Base-by-base conservation (phyloP, 371 early-diverging fungal genomes). In the Entomophthora muscae region DNA sequence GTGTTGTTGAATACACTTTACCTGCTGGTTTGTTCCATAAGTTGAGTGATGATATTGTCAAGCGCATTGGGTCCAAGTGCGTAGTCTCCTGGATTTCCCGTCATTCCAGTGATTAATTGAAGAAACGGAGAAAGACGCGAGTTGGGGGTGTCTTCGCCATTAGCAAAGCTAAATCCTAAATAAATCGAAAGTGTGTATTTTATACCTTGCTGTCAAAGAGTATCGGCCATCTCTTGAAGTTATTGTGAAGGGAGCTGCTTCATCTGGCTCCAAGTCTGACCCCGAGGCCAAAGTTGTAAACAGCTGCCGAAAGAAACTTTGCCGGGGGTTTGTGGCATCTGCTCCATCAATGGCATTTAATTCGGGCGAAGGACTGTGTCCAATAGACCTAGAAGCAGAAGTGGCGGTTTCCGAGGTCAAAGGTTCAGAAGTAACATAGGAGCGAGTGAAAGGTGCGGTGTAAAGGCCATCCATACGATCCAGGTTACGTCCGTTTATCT, bases 21-120 rank as follows among this genome's bases (percentile, higher is more conserved):
- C 61, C 56, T 27, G 22, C 75, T 73, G 10, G 63, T 29, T 66
- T 87, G 85, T 57, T 89, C 88, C 88, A 89, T 86, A 66, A 89
- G 67, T 63, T 83, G 86, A 10, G 84, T 76, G 57, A 89, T 85
- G 57, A 89, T 85, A 65, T 89, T 82, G 67, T 89, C 89, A 17
- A 85, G 72, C 10, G 80, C 86, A 53, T 70, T 66, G 60, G 77
- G 78, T 22, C 73, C 71, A 70, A 78, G 78, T 10, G 73, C 84
- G 70, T 84, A 84, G 64, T 84, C 84, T 22, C 79, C 75, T 27
- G 82, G 82, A 63, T 82, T 80, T 21, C 73, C 70, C 5, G 53
- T 66, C 26, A 75, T 63, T 21, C 67, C 66, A 54, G 68, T 63
- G 5, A 72, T 0, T 24, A 33, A 3, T 52, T 52, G 33, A 12